phyloP scores from a whole-genome alignment of 2,329 filamentous ascomycete species.

The Microcyclospora tardicrescens region DNA sequence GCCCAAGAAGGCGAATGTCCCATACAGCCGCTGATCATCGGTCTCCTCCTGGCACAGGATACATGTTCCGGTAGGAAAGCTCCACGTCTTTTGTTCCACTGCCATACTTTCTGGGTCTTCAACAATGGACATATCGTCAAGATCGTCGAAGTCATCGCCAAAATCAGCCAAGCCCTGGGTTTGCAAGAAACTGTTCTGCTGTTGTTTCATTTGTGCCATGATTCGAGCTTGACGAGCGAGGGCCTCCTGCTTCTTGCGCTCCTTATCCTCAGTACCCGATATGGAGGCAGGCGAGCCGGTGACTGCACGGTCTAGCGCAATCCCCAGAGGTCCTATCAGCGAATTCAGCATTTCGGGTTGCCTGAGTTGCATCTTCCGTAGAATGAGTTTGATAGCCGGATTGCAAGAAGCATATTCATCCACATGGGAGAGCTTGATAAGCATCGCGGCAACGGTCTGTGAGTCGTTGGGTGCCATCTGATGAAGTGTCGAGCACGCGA shows the following conservation, averaged over 20 bases:
- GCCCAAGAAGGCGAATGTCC: constrained; percentile 80
- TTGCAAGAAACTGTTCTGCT: constrained; percentile 88
- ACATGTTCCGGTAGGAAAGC: constrained; percentile 84
- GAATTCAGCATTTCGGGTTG: constrained; percentile 59
- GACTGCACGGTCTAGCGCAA: constrained; percentile 66
- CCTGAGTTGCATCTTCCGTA: constrained; percentile 76
- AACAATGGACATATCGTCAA: constrained; percentile 42
- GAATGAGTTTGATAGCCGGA: constrained; percentile 68
- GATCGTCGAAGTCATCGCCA: constrained; percentile 60
- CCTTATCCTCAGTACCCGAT: constrained; percentile 47
- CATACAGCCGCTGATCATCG: constrained; percentile 76
- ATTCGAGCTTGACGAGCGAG: constrained; percentile 80
- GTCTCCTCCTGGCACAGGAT: constrained; percentile 95
- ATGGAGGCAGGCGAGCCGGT: constrained; percentile 65
- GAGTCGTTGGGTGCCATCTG: background rate
- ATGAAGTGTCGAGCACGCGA: constrained; percentile 11
- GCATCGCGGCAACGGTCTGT: constrained; percentile 36
- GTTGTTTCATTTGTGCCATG: constrained; percentile 96
- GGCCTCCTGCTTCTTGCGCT: constrained; percentile 82
- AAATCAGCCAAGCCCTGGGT: constrained; percentile 86
- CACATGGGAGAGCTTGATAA: constrained; percentile 39
- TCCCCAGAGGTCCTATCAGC: constrained; percentile 45
- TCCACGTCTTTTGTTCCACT: constrained; percentile 63
- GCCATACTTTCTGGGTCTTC: constrained; percentile 44
- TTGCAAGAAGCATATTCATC: constrained; percentile 72